A percentile compares a stretch with the other conserved stretches of the same genome.
Evolutionary conservation across 768 basidiomycete species (phyloP).

Genomic region (Ramaria sp.): DNA sequence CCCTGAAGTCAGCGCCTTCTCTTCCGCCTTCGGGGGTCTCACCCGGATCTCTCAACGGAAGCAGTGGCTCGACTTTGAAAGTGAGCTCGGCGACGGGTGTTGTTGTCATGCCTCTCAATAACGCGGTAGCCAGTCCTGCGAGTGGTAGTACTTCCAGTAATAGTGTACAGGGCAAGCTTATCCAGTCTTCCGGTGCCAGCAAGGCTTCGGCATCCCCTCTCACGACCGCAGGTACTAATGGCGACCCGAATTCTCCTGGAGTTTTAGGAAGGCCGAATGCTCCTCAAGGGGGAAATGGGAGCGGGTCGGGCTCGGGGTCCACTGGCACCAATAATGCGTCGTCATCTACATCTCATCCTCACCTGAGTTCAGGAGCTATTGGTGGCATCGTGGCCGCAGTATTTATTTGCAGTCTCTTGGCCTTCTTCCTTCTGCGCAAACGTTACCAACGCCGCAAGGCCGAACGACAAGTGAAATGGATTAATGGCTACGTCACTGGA

Average conservation of each 20-base stretch:
- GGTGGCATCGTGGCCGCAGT: neutral
- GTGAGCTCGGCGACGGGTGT: no score
- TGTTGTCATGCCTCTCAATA: neutral
- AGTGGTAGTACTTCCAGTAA: neutral
- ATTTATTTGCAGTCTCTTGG: neutral
- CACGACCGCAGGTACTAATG: neutral
- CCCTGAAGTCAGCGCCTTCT: no score
- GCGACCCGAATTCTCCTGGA: neutral
- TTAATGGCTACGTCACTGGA: neutral
- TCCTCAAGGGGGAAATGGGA: neutral
- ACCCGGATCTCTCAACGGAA: no score
- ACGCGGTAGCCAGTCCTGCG: neutral
- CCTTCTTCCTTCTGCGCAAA: slow-evolving; percentile 1
- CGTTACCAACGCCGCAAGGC: slow-evolving; percentile 3
- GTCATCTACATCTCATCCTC: neutral
- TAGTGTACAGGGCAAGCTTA: neutral
- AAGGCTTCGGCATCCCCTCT: neutral
- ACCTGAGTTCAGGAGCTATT: neutral
- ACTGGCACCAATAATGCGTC: neutral
- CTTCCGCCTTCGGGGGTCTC: no score
- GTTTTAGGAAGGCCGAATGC: neutral
- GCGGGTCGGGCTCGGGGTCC: neutral
- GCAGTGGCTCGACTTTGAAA: no score
- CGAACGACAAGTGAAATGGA: slow-evolving; percentile 5
- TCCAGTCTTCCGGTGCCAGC: neutral